Evolutionary conservation across 1,284 basidiomycete genomes (phyloP), one percentile per base, ranked within the genome.

Genomic region (Sporisorium sorghi): DNA sequence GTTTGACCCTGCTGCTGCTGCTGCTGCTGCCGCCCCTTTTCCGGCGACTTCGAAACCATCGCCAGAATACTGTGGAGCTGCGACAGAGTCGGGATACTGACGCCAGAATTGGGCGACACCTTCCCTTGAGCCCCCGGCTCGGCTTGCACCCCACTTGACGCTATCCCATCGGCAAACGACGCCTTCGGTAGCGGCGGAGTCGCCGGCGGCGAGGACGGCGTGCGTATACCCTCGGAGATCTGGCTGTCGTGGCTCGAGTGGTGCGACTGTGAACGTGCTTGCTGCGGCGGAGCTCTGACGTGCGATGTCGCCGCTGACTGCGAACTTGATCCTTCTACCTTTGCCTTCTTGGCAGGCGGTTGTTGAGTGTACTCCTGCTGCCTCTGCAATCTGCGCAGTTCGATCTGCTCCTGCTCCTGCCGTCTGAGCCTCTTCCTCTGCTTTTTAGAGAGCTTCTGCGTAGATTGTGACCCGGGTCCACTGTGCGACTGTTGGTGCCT

Each of bases 331-430:
- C 5, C 28, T 9, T 51, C 46, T 1, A 44, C 10, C 30, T 50
- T 50, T n/a, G 46, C n/a, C 9, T 46, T 65, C 30, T 65, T 65
- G 23, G 15, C 23, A 14, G 53, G 42, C 4, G 53, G 14, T 6
- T 49, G 17, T 3, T n/a, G 6, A 2, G 19, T 32, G 17, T 37
- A 2, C 19, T 30, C 10, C 37, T 55, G 43, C 33, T 33, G n/a
- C n/a, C 15, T 17, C 17, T 44, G 48, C 26, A 47, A 50, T 23
- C 21, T 39, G n/a, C 11, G 33, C 33, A 11, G 2, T n/a, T 39
- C 23, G 23, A 21, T 47, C 24, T 30, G 37, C n/a, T 48, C 24
- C 19, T 33, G 40, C 28, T 39, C 26, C 40, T 58, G 37, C 19
- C 48, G 33, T 35, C n/a, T 35, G 24, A 62, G 12, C 49, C 43